These are phyloP conservation scores for Wickerhamomyces bisporus DNA, from an alignment of 805 yeast genomes.

Conservation along the genomic window DNA sequence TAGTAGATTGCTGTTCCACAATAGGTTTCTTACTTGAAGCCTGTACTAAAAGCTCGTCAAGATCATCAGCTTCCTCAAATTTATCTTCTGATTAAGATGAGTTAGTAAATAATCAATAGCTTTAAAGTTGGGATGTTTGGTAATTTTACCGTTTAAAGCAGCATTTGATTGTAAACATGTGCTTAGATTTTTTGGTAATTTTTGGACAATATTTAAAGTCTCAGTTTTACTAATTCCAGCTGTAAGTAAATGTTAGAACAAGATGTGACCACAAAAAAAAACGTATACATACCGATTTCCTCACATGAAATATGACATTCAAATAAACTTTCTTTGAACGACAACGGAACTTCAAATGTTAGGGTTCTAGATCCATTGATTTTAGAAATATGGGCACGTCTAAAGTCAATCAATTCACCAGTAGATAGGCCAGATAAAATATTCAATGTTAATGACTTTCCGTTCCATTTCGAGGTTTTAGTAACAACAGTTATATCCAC, in stretches of 20 bases:
- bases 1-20: slow-evolving; percentile 11
- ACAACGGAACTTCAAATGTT: slow-evolving; percentile 20
- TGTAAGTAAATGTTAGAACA: background rate
- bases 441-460: slow-evolving; percentile 27
- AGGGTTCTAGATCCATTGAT: slow-evolving; percentile 24
- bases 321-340: slow-evolving; percentile 18
- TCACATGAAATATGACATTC: slow-evolving; percentile 32
- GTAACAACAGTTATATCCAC: slow-evolving; percentile 12
- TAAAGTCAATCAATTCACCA: slow-evolving; percentile 39
- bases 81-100: slow-evolving; percentile 11
- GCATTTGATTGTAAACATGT: background rate
- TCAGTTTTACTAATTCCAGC: slow-evolving; percentile 24
- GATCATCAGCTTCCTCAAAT: slow-evolving; percentile 20
- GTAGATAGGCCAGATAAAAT: slow-evolving; percentile 25
- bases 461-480: slow-evolving; percentile 26
- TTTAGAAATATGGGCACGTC: slow-evolving; percentile 31
- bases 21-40: slow-evolving; percentile 8
- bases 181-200: background rate
- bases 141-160: background rate
- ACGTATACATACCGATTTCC: slow-evolving; percentile 28
- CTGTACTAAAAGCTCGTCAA: slow-evolving; percentile 26
- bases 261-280: too few species aligned
- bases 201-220: slow-evolving; percentile 4
- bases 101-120: slow-evolving; percentile 4
- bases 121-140: slow-evolving; percentile 3